Percentiles rank a stretch among this genome's conserved stretches.
These are phyloP conservation scores for Macrolepiota fuliginosa DNA, from an alignment of 768 basidiomycete genomes.

Conservation along the genomic window DNA sequence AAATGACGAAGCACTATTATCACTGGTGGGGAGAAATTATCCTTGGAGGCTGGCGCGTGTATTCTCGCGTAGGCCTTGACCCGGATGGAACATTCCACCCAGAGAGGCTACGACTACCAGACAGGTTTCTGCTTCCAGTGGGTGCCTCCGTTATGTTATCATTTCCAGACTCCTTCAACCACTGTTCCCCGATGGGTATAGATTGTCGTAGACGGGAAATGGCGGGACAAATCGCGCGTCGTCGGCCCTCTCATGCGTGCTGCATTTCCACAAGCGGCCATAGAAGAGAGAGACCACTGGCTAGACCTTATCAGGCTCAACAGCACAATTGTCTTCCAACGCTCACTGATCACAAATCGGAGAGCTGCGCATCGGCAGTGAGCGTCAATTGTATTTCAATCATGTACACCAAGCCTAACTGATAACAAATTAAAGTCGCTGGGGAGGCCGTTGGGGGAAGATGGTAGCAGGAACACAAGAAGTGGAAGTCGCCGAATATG, in stretches of 20 bases:
- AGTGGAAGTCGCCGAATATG: slow-evolving; percentile 19
- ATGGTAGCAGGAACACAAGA: slow-evolving; percentile 35
- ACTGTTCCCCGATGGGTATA: neutral
- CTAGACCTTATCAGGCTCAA: slow-evolving; percentile 45
- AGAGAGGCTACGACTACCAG: slow-evolving; percentile 21
- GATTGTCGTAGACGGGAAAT: slow-evolving; percentile 32
- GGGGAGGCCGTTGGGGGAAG: slow-evolving; percentile 27
- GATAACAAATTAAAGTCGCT: slow-evolving; percentile 20
- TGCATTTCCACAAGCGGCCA: slow-evolving; percentile 56
- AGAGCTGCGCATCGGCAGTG: slow-evolving; percentile 54
- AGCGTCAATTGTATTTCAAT: slow-evolving; percentile 6
- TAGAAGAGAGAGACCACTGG: slow-evolving; percentile 65
- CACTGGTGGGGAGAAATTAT: slow-evolving; percentile 49
- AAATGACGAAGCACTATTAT: slow-evolving; percentile 35
- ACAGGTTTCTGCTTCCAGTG: slow-evolving; percentile 30
- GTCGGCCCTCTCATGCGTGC: slow-evolving; percentile 64
- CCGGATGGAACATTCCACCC: slow-evolving; percentile 13
- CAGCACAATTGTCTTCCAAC: slow-evolving; percentile 58
- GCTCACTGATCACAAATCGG: slow-evolving; percentile 60
- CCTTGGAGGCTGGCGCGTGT: slow-evolving; percentile 39
- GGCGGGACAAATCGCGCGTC: slow-evolving; percentile 62
- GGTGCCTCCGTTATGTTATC: slow-evolving; percentile 6
- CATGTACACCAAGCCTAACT: neutral
- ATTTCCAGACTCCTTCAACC: neutral
- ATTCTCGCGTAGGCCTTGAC: slow-evolving; percentile 25